Evolutionary conservation across 139 green algal genomes (phyloP).

Genomic region (Volvox reticuliferus): DNA sequence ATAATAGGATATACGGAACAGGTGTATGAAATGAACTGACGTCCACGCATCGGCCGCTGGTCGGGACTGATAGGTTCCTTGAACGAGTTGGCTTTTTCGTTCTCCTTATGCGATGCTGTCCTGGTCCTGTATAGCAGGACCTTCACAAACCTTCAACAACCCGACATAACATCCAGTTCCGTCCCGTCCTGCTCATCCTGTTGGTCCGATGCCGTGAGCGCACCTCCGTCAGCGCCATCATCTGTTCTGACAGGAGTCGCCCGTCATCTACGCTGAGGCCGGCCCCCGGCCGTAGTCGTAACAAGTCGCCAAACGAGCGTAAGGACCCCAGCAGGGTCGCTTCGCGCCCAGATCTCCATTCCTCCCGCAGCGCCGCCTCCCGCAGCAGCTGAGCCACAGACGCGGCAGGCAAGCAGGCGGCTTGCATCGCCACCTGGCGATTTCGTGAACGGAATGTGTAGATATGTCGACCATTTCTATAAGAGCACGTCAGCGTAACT

Average conservation of each 20-base stretch:
- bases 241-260: conserved; percentile 13
- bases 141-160: too few relatives aligned
- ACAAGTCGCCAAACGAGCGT: background rate
- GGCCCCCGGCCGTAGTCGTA: background rate
- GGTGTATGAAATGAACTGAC: too few relatives aligned
- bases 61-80: too few relatives aligned
- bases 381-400: conserved; percentile 38
- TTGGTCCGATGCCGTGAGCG: background rate
- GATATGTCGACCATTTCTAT: too few relatives aligned
- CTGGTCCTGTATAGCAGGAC: too few relatives aligned
- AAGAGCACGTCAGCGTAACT: too few relatives aligned
- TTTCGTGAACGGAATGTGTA: background rate
- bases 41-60: too few relatives aligned
- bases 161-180: too few relatives aligned
- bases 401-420: background rate
- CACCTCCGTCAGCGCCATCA: conserved; percentile 30
- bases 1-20: too few relatives aligned
- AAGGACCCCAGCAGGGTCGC: conserved; percentile 23
- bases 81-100: too few relatives aligned
- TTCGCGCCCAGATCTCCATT: conserved; percentile 45
- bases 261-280: background rate
- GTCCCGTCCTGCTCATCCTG: too few relatives aligned
- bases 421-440: conserved; percentile 20
- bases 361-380: conserved; percentile 48
- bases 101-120: too few relatives aligned